A percentile compares a stretch with the other conserved stretches of the same genome.
phyloP scores from a whole-genome alignment of 2,329 filamentous ascomycete species.

The Xylariaceae sp. region DNA sequence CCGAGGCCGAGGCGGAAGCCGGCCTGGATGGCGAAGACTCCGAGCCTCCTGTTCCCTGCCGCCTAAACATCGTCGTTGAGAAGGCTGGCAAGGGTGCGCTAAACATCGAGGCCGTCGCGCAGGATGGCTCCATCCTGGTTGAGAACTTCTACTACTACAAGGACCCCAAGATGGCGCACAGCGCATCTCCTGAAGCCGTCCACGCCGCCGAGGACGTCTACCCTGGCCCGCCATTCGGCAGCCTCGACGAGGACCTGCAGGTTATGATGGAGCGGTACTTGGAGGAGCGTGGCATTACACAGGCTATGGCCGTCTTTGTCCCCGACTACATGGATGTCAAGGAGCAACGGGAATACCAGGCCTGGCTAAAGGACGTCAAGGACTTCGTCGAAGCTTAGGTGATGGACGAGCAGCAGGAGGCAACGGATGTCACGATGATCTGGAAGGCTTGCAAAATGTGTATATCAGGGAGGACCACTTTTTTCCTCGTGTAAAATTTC shows the following conservation, averaged over 20 bases:
- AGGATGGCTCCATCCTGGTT: slow-evolving; percentile 85
- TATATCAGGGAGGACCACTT: slow-evolving; percentile 6
- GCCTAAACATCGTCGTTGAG: slow-evolving; percentile 85
- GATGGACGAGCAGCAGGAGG: background rate
- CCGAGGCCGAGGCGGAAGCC: slow-evolving; percentile 63
- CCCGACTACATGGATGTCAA: slow-evolving; percentile 97
- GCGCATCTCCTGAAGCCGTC: slow-evolving; percentile 75
- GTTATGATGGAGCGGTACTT: slow-evolving; percentile 90
- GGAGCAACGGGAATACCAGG: slow-evolving; percentile 96
- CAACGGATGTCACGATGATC: slow-evolving; percentile 1
- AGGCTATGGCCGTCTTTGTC: slow-evolving; percentile 84
- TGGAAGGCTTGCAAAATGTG: slow-evolving; percentile 3
- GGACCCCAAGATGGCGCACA: slow-evolving; percentile 77
- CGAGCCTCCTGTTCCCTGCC: slow-evolving; percentile 74
- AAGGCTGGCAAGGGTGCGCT: slow-evolving; percentile 86
- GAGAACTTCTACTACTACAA: slow-evolving; percentile 91
- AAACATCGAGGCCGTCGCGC: slow-evolving; percentile 82
- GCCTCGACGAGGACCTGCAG: slow-evolving; percentile 95
- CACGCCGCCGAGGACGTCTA: slow-evolving; percentile 81
- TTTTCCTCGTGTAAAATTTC: slow-evolving; percentile 21
- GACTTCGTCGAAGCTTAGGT: slow-evolving; percentile 75
- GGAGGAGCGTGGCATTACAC: slow-evolving; percentile 91
- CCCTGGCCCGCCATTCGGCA: slow-evolving; percentile 89
- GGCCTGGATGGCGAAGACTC: slow-evolving; percentile 54
- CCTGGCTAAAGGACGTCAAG: slow-evolving; percentile 89